Conservation (phyloP, 2,329 filamentous ascomycete genomes). For the Davidsoniella virescens region DNA sequence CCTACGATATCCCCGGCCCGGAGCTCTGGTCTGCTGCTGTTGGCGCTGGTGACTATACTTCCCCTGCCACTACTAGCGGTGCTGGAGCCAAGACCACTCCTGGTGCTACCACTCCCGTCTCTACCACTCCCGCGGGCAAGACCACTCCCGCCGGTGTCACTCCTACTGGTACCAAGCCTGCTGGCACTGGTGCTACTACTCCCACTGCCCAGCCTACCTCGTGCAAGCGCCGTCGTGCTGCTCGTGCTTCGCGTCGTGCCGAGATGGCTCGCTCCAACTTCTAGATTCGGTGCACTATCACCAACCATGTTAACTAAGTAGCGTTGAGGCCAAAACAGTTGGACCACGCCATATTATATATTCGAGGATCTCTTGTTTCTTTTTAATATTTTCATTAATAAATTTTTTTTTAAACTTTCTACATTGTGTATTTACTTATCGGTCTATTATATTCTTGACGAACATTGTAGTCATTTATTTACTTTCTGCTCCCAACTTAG, state of each 20-base stretch:
- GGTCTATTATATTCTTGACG: neutral
- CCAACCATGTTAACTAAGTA: neutral
- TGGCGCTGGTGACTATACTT: neutral
- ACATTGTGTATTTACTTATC: neutral
- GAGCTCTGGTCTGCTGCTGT: conserved; percentile 17
- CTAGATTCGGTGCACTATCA: neutral
- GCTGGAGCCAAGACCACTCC: neutral
- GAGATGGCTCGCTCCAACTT: conserved; percentile 2
- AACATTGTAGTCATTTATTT: neutral
- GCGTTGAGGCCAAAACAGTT: neutral
- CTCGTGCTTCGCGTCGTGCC: conserved; percentile 13
- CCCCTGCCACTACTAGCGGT: neutral
- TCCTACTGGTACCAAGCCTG: neutral
- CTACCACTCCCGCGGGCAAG: neutral
- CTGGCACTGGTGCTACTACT: neutral
- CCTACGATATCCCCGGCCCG: conserved; percentile 23
- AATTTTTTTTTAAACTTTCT: neutral
- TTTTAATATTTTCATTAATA: too few species aligned
- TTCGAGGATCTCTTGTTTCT: too few species aligned
- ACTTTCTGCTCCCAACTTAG: too few species aligned
- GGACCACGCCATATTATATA: neutral
- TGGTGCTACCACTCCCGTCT: neutral
- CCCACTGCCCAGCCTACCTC: neutral
- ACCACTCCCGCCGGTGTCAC: neutral
- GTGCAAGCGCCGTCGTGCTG: conserved; percentile 12